Evolutionary conservation across 2,329 filamentous ascomycete species (phyloP).

Genomic region (Aspergillus fumigatus): DNA sequence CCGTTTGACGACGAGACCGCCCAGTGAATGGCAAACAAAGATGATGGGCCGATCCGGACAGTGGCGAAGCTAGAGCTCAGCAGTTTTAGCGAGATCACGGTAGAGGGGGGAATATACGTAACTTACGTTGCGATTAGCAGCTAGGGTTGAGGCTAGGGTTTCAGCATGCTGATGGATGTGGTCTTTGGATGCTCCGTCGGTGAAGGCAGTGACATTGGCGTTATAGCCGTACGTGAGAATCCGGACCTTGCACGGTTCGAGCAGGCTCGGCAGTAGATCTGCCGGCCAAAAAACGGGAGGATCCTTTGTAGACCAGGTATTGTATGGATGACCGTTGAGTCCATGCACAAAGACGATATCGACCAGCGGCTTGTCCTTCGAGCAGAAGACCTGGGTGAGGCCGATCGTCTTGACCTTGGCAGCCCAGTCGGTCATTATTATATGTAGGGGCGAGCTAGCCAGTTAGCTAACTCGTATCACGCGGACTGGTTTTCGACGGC

Average conservation of each 20-base stretch:
- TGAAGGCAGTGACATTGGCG: constrained; percentile 55
- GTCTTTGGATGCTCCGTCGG: constrained; percentile 55
- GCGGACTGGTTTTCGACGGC: not conserved
- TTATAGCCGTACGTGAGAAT: constrained; percentile 72
- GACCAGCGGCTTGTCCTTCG: constrained; percentile 35
- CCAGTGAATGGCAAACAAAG: constrained; percentile 70
- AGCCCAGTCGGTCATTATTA: constrained; percentile 21
- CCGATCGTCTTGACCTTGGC: constrained; percentile 35
- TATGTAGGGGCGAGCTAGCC: not conserved
- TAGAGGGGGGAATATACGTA: not conserved
- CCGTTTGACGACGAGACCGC: constrained; percentile 67
- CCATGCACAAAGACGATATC: constrained; percentile 68
- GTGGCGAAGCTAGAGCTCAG: constrained; percentile 33
- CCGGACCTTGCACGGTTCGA: constrained; percentile 56
- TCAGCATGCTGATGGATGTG: constrained; percentile 69
- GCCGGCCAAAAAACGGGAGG: constrained; percentile 62
- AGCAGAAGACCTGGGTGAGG: constrained; percentile 39
- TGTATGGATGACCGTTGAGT: constrained; percentile 60
- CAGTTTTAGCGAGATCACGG: constrained; percentile 1
- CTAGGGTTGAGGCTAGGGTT: constrained; percentile 59
- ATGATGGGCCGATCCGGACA: constrained; percentile 64
- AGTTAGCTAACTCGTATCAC: not conserved
- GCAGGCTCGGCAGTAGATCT: constrained; percentile 59
- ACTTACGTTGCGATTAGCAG: constrained; percentile 55
- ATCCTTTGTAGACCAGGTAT: constrained; percentile 55